These are phyloP conservation scores for Malassezia restricta DNA, from an alignment of 1,284 basidiomycete genomes.

Conservation along the genomic window DNA sequence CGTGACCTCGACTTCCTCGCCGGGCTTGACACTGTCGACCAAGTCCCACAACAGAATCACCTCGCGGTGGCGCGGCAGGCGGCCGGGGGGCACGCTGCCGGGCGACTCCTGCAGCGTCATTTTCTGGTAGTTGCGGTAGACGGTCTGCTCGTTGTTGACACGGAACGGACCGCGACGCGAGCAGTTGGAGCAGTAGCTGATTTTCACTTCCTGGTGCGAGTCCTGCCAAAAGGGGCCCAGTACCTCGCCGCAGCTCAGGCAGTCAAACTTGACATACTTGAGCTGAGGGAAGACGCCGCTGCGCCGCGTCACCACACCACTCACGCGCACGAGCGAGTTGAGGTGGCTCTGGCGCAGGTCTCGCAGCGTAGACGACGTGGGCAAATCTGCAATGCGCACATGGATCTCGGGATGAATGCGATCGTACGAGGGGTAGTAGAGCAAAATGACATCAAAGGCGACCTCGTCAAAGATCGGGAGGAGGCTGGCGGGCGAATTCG, in stretches of 20 bases:
- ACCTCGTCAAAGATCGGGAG: conserved; percentile 90
- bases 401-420: conserved; percentile 97
- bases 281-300: conserved; percentile 96
- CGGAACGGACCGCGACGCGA: conserved; percentile 86
- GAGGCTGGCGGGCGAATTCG: conserved; percentile 84
- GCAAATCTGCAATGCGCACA: conserved; percentile 87
- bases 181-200: conserved; percentile 75
- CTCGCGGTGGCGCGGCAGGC: conserved; percentile 87
- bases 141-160: conserved; percentile 96
- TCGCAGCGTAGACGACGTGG: conserved; percentile 73
- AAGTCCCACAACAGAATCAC: conserved; percentile 95
- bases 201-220: conserved; percentile 79
- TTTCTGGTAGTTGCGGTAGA: conserved; percentile 97
- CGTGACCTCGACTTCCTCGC: conserved; percentile 85
- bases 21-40: conserved; percentile 93
- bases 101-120: conserved; percentile 97
- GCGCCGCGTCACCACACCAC: conserved; percentile 91
- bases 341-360: conserved; percentile 84
- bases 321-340: conserved; percentile 87
- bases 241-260: conserved; percentile 64
- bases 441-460: conserved; percentile 79
- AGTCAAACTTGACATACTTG: conserved; percentile 99
- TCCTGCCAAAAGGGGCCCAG: conserved; percentile 97
- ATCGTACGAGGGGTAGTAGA: conserved; percentile 90
- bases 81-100: conserved; percentile 93